Conservation (phyloP, 2,329 filamentous ascomycete genomes). For the Microcyclosporella mali region DNA sequence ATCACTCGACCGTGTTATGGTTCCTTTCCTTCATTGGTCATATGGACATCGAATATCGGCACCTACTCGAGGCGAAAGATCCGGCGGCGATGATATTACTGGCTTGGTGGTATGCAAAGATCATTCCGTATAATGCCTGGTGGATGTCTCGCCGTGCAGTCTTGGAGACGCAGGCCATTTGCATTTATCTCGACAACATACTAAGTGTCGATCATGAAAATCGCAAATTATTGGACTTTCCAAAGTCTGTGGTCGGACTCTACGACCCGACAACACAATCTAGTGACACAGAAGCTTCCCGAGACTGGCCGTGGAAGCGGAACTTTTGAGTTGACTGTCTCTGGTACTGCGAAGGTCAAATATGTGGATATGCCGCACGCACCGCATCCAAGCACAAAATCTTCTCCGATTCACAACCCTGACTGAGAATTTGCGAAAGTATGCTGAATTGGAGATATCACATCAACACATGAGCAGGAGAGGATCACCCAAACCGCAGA, state of each 20-base stretch:
- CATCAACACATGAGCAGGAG: too few species aligned
- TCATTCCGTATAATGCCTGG: constrained; percentile 43
- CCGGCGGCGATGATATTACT: constrained; percentile 49
- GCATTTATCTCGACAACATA: constrained; percentile 35
- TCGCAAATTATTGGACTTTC: constrained; percentile 11
- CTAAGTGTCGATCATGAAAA: constrained; percentile 9
- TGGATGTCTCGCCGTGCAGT: constrained; percentile 44
- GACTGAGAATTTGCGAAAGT: too few species aligned
- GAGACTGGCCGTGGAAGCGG: neutral
- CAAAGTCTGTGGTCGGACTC: constrained; percentile 6
- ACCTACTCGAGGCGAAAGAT: constrained; percentile 47
- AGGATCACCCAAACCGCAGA: too few species aligned
- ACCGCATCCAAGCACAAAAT: too few species aligned
- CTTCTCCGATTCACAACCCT: too few species aligned
- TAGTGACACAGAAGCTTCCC: neutral
- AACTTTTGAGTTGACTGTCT: neutral
- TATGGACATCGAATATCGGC: constrained; percentile 40
- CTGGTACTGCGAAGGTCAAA: neutral
- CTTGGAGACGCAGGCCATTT: constrained; percentile 48
- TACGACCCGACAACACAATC: neutral
- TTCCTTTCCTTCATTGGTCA: constrained; percentile 46
- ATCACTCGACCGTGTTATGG: constrained; percentile 38
- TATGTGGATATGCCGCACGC: too few species aligned
- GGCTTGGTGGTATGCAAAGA: constrained; percentile 51
- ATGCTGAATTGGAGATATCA: too few species aligned